A percentile compares a stretch with the other conserved stretches of the same genome.
phyloP scores from a whole-genome alignment of 805 yeast species.

The Pichia exigua region DNA sequence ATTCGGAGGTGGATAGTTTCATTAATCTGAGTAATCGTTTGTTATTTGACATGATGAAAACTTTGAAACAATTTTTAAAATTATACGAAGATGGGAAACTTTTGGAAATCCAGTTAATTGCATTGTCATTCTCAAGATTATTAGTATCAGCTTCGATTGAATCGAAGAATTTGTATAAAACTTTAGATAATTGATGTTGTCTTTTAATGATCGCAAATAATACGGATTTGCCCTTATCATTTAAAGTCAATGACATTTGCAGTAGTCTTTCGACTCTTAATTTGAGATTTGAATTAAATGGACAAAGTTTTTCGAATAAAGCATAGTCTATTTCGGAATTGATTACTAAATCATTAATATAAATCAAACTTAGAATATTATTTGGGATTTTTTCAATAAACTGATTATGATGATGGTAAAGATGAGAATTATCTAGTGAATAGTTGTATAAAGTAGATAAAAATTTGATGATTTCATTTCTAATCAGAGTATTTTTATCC shows the following conservation, averaged over 20 bases:
- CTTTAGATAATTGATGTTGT: slow-evolving; percentile 54
- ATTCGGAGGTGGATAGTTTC: slow-evolving; percentile 41
- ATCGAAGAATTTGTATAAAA: slow-evolving; percentile 40
- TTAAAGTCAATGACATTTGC: slow-evolving; percentile 39
- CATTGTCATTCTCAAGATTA: slow-evolving; percentile 30
- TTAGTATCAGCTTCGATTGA: slow-evolving; percentile 38
- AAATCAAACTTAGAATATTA: slow-evolving; percentile 54
- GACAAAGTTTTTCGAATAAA: slow-evolving; percentile 53
- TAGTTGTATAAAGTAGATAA: slow-evolving; percentile 50
- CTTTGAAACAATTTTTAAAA: slow-evolving; percentile 42
- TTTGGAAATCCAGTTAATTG: slow-evolving; percentile 52
- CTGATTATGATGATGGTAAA: slow-evolving; percentile 22
- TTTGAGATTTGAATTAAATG: slow-evolving; percentile 37
- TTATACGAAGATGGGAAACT: slow-evolving; percentile 46
- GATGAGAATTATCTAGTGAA: slow-evolving; percentile 26
- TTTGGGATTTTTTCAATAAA: slow-evolving; percentile 52
- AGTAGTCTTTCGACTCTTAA: slow-evolving; percentile 48
- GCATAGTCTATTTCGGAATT: slow-evolving; percentile 57
- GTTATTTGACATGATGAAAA: slow-evolving; percentile 49
- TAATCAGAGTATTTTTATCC: slow-evolving; percentile 60
- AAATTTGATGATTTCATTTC: slow-evolving; percentile 49
- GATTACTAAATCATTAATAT: slow-evolving; percentile 62
- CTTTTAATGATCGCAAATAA: slow-evolving; percentile 63
- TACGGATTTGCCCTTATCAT: slow-evolving; percentile 52
- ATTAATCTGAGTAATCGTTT: slow-evolving; percentile 51